phyloP scores from a whole-genome alignment of 345 rosid genomes.

The Gynandropsis gynandra region DNA sequence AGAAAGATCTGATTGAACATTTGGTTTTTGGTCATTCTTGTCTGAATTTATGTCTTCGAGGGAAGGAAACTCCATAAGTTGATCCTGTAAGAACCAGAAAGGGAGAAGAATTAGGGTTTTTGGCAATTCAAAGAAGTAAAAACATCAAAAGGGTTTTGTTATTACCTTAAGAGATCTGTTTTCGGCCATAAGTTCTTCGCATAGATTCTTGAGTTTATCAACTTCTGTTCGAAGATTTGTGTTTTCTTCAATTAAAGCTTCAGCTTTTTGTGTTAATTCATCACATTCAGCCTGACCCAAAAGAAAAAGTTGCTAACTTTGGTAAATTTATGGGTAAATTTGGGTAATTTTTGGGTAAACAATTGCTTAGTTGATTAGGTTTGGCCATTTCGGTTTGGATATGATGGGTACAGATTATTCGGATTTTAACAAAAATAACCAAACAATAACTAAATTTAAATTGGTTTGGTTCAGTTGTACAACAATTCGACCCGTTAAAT shows the following conservation, averaged over 20 bases:
- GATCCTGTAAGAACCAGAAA: conserved; percentile 48
- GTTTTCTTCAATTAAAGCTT: conserved; percentile 76
- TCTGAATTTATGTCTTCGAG: conserved; percentile 48
- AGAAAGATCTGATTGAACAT: too few relatives aligned
- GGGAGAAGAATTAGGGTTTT: conserved; percentile 2
- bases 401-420: too few relatives aligned
- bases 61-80: conserved; percentile 49
- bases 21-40: too few relatives aligned
- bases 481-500: too few relatives aligned
- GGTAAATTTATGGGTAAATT: too few relatives aligned
- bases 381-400: too few relatives aligned
- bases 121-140: neutral
- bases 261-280: conserved; percentile 87
- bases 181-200: conserved; percentile 72
- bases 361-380: too few relatives aligned
- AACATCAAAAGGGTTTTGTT: neutral
- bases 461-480: too few relatives aligned
- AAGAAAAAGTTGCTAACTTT: too few relatives aligned
- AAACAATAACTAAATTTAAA: too few relatives aligned
- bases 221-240: conserved; percentile 76
- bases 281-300: conserved; percentile 93
- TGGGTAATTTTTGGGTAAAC: too few relatives aligned
- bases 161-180: conserved; percentile 75
- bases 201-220: conserved; percentile 57
- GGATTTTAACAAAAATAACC: too few relatives aligned